A percentile compares a stretch with the other conserved stretches of the same genome.
Evolutionary conservation across 2,329 filamentous ascomycete genomes (phyloP).

Genomic region (Bimuria novae-zelandiae): DNA sequence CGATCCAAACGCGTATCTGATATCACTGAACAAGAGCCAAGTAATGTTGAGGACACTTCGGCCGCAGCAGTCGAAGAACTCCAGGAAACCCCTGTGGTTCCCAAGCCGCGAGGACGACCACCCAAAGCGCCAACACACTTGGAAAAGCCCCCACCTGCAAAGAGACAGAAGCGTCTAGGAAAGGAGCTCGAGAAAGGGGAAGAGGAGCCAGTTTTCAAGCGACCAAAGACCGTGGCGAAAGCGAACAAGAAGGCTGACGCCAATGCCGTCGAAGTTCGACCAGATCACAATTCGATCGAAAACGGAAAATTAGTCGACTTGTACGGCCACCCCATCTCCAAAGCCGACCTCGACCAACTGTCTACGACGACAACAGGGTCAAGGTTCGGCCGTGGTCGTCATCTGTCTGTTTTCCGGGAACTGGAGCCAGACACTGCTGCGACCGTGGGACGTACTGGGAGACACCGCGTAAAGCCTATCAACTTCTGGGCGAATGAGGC

Average conservation of each 20-base stretch:
- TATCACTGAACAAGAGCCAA: conserved; percentile 34
- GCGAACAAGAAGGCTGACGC: conserved; percentile 29
- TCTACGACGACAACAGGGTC: conserved; percentile 38
- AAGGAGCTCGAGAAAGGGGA: conserved; percentile 18
- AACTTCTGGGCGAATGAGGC: conserved; percentile 87
- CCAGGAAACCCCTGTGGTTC: conserved; percentile 20
- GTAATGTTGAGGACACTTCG: conserved; percentile 26
- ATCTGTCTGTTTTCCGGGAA: conserved; percentile 41
- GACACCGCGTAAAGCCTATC: conserved; percentile 76
- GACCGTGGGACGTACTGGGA: conserved; percentile 65
- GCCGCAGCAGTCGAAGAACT: conserved; percentile 30
- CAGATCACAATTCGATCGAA: conserved; percentile 21
- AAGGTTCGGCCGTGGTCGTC: conserved; percentile 40
- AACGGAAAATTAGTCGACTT: conserved; percentile 38
- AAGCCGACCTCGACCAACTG: conserved; percentile 40
- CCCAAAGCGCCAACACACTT: conserved; percentile 24
- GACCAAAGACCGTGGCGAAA: conserved; percentile 28
- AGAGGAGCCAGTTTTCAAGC: conserved; percentile 30
- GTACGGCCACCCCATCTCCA: conserved; percentile 38
- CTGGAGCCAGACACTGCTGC: conserved; percentile 36
- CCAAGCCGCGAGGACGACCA: conserved; percentile 34
- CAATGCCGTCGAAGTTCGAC: conserved; percentile 15
- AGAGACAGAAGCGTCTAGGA: conserved; percentile 15
- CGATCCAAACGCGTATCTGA: conserved; percentile 37
- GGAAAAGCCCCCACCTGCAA: conserved; percentile 14